Conservation (phyloP, 495 filamentous ascomycete genomes). For the Xylaria telfairii region DNA sequence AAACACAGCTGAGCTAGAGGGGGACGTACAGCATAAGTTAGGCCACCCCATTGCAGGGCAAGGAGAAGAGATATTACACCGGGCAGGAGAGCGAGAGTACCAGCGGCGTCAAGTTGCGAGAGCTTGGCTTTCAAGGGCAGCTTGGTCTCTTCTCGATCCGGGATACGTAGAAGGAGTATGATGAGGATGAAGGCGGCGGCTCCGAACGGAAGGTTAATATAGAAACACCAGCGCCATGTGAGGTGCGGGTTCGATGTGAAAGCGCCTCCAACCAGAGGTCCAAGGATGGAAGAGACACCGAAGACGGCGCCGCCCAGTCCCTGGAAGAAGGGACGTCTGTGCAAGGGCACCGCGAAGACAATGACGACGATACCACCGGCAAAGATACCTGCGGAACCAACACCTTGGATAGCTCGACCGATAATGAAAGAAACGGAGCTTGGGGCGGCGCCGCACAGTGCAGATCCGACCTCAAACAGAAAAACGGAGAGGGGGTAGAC, state of each 20-base stretch:
- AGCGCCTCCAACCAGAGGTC: conserved; percentile 67
- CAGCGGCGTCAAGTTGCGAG: conserved; percentile 66
- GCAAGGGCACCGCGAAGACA: conserved; percentile 52
- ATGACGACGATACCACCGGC: conserved; percentile 50
- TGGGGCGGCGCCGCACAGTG: conserved; percentile 61
- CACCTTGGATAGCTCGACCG: conserved; percentile 63
- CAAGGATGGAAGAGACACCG: conserved; percentile 71
- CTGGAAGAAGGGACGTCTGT: conserved; percentile 53
- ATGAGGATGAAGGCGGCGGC: conserved; percentile 65
- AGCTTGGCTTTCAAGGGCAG: conserved; percentile 52
- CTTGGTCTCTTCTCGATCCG: conserved; percentile 48
- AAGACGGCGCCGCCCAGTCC: conserved; percentile 53
- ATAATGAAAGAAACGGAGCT: conserved; percentile 59
- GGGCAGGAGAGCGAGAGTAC: conserved; percentile 68
- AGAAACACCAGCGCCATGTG: conserved; percentile 80
- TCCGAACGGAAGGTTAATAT: conserved; percentile 74
- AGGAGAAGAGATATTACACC: conserved; percentile 72
- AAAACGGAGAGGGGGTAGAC: conserved; percentile 48
- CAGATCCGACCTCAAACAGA: conserved; percentile 59
- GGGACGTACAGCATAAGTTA: conserved; percentile 53
- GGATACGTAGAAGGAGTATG: conserved; percentile 60
- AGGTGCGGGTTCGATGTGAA: conserved; percentile 62
- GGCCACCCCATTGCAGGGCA: conserved; percentile 82
- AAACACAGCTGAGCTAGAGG: background rate
- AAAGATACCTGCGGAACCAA: conserved; percentile 53